These are phyloP conservation scores for Discostella stelligeroides DNA, from an alignment of 108 stramenopile genomes.

Conservation along the genomic window DNA sequence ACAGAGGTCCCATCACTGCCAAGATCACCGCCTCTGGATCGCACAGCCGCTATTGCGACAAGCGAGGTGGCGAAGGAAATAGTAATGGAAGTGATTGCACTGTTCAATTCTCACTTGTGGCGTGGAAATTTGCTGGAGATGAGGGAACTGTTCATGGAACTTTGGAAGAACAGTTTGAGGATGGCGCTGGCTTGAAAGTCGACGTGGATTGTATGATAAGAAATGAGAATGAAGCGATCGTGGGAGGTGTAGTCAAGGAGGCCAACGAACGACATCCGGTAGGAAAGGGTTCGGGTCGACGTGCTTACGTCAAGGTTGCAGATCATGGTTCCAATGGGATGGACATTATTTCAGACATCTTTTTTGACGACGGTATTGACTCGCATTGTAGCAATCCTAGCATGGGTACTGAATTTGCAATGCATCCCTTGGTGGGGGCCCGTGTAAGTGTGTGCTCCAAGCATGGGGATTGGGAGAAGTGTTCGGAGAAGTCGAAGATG, in stretches of 20 bases:
- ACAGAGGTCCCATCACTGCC: constrained; percentile 51
- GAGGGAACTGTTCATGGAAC: constrained; percentile 39
- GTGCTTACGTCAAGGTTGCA: constrained; percentile 42
- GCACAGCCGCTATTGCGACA: constrained; percentile 17
- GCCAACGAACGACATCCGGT: neutral
- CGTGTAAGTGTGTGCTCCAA: constrained; percentile 42
- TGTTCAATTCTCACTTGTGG: constrained; percentile 28
- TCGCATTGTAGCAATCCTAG: neutral
- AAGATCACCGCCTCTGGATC: constrained; percentile 42
- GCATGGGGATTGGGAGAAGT: constrained; percentile 44
- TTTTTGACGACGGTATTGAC: constrained; percentile 18
- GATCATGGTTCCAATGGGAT: constrained; percentile 12
- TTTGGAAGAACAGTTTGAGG: constrained; percentile 34
- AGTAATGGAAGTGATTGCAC: constrained; percentile 8
- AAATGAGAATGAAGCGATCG: constrained; percentile 37
- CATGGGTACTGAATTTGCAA: constrained; percentile 21
- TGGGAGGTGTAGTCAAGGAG: constrained; percentile 30
- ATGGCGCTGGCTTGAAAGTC: constrained; percentile 33
- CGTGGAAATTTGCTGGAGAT: constrained; percentile 53
- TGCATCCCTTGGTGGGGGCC: constrained; percentile 7
- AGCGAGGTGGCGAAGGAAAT: neutral
- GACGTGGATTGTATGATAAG: constrained; percentile 49
- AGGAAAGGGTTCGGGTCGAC: constrained; percentile 3
- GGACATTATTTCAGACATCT: constrained; percentile 31
- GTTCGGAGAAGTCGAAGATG: constrained; percentile 21